Percentiles rank a stretch among this genome's conserved stretches.
phyloP scores from a whole-genome alignment of 108 stramenopile genomes.

The Fragilaria radians region DNA sequence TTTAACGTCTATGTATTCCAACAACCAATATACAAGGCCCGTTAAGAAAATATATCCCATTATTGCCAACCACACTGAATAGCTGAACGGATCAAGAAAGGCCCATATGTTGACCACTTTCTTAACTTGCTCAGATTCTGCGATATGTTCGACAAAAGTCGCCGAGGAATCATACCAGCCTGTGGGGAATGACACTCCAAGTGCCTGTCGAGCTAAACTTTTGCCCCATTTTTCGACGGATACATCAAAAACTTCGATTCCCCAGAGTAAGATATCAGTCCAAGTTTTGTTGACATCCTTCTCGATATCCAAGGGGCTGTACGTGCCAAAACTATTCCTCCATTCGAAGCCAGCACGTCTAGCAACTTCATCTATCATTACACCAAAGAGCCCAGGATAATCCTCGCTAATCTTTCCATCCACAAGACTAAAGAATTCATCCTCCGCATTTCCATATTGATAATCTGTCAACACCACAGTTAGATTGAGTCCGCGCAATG shows the following conservation, averaged over 20 bases:
- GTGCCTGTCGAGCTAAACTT: slow-evolving; percentile 13
- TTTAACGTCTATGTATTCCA: too few relatives aligned
- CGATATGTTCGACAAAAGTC: slow-evolving; percentile 19
- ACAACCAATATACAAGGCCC: slow-evolving; percentile 12
- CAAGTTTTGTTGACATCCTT: slow-evolving; percentile 8
- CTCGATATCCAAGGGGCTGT: background rate
- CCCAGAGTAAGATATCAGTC: slow-evolving; percentile 31
- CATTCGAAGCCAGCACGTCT: slow-evolving; percentile 31
- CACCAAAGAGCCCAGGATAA: slow-evolving; percentile 15
- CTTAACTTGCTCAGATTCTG: background rate
- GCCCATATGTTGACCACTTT: slow-evolving; percentile 2
- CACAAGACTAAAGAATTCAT: slow-evolving; percentile 5
- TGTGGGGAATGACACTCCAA: slow-evolving; percentile 19
- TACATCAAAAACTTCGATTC: slow-evolving; percentile 21
- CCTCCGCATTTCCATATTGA: too few relatives aligned
- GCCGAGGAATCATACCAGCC: slow-evolving; percentile 21
- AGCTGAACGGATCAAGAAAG: slow-evolving; percentile 16
- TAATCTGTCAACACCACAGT: too few relatives aligned
- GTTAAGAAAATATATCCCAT: slow-evolving; percentile 14
- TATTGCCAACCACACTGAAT: slow-evolving; percentile 14
- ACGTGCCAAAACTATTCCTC: slow-evolving; percentile 17
- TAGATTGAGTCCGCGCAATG: too few relatives aligned
- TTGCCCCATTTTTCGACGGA: slow-evolving; percentile 8
- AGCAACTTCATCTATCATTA: slow-evolving; percentile 33
- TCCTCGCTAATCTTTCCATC: slow-evolving; percentile 2